Base-by-base conservation (phyloP, 768 basidiomycete species). In the Nidularia pulvinata region DNA sequence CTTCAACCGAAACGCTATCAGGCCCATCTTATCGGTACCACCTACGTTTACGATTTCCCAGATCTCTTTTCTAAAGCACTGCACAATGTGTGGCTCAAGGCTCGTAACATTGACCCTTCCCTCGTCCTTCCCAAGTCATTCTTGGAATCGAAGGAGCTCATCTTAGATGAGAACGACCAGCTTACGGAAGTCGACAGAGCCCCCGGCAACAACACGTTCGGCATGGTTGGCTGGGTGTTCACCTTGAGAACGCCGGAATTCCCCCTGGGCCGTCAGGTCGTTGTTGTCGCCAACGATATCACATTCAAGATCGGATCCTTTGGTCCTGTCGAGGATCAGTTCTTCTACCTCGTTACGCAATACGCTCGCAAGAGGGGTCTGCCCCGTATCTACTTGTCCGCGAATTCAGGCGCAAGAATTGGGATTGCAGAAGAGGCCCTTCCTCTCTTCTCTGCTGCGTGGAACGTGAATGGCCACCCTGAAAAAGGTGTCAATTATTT, bases 1-100 rank as follows among this genome's bases (percentile, higher is more conserved):
- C 77, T 99, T 46, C 97, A 99, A 67, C 97, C 97, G 42, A 95
- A 97, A 71, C 94, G 97, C 58, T 98, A 98, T 76, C 96, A 98
- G 67, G 97, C 97, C 22, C 97, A 99, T 70, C 84, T 98, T 55
- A 88, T 97, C 60, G 97, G 97, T 50, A 99, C 97, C 33, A 99
- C 97, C 49, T 99, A 98, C 68, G 95, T 91, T 33, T 98, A 98
- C 72, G 97, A 98, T 73, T 99, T 98, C 88, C 97, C 97, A 42
- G 97, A 97, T 63, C 85, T 99, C 58, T 99, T 98, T 81, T 89
- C 95, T 37, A 98, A 98, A 75, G 95, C 96, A 6, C 77, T 98
- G 55, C 91, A 94, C 64, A 93, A 95, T 63, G 81, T 94, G 57
- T 99, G 97, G 97, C 75, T 82, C 58, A 85, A 87, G 61, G 84